These are phyloP conservation scores for Lepiota venenata DNA, from an alignment of 768 basidiomycete genomes.

Conservation along the genomic window DNA sequence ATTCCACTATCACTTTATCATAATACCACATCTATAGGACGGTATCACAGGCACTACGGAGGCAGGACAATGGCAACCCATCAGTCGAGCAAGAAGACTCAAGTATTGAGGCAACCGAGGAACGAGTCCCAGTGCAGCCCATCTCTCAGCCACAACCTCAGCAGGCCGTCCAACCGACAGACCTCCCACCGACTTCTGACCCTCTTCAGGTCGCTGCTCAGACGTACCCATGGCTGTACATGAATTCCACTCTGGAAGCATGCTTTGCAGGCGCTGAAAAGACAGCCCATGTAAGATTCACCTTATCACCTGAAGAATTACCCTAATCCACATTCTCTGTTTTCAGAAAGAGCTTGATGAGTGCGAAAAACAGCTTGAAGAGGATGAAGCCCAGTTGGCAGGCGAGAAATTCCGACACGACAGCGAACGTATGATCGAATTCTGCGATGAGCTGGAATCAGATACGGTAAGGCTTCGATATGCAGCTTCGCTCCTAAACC, in stretches of 20 bases:
- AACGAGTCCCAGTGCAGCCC: too few species aligned
- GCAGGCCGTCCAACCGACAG: slow-evolving; percentile 9
- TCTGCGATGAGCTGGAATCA: slow-evolving; percentile 42
- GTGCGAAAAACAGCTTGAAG: slow-evolving; percentile 27
- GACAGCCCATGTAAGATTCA: slow-evolving; percentile 27
- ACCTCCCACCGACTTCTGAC: slow-evolving; percentile 29
- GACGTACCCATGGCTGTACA: slow-evolving; percentile 56
- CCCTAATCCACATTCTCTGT: background rate
- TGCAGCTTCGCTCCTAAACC: too few species aligned
- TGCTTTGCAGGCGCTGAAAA: slow-evolving; percentile 40
- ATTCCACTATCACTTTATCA: too few species aligned
- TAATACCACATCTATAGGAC: too few species aligned
- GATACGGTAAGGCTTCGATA: slow-evolving; percentile 29
- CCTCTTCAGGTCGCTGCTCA: slow-evolving; percentile 48
- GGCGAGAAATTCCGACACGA: slow-evolving; percentile 41
- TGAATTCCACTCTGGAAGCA: slow-evolving; percentile 54
- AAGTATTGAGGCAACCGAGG: too few species aligned
- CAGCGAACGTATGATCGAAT: slow-evolving; percentile 38
- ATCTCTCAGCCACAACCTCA: slow-evolving; percentile 2
- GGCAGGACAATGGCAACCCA: too few species aligned
- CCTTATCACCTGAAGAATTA: background rate
- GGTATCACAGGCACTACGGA: too few species aligned
- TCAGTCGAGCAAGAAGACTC: too few species aligned
- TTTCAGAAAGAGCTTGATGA: slow-evolving; percentile 35
- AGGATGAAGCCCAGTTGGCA: slow-evolving; percentile 37